Base-by-base conservation (phyloP, 202 grass and related monocot genomes). In the Carex sylvatica region DNA sequence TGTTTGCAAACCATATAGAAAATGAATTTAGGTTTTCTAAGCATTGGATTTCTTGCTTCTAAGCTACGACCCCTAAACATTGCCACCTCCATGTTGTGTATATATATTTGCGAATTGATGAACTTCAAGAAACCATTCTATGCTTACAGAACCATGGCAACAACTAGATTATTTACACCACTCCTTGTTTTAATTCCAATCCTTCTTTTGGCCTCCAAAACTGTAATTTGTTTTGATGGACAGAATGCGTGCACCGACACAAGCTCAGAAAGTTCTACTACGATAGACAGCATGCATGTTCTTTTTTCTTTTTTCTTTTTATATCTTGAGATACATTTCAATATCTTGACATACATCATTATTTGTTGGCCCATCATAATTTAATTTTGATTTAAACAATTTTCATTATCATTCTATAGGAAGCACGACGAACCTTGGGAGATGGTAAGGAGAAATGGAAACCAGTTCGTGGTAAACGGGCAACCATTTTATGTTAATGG, bases 401-500 rank as follows among this genome's bases (percentile, higher is more conserved):
- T 52, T 52, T 54, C 56, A 60, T 70, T 58, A 15, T 62, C 51
- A 58, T 65, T 30, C 18, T 67, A 31, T 77, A 88, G 87, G 87
- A 75, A 72, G 54, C 18, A 53, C 19, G 42, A 76, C 1, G 56
- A 74, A 26, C 60, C 73, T 13, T 94, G 90, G 92, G 81, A 66
- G 35, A 85, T 88, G 84, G 88, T 94, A 16, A 71, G 18, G 84
- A 85, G 86, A 72, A 87, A 49, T 38, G 90, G 90, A 8, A 85
- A 79, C n/a, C 92, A 94, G 55, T 92, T 94, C 53, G 51, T 81
- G 33, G 73, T 87, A 16, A 88, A 83, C 16, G 66, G 65, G 18
- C 52, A 38, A 38, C 88, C 92, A 0, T 94, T 94, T 73, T 94
- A 94, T 65, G 73, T 94, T 6, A 94, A 92, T 12, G 90, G 92